Conservation (phyloP, 1,284 basidiomycete genomes). For the Leccinum pachyderme region DNA sequence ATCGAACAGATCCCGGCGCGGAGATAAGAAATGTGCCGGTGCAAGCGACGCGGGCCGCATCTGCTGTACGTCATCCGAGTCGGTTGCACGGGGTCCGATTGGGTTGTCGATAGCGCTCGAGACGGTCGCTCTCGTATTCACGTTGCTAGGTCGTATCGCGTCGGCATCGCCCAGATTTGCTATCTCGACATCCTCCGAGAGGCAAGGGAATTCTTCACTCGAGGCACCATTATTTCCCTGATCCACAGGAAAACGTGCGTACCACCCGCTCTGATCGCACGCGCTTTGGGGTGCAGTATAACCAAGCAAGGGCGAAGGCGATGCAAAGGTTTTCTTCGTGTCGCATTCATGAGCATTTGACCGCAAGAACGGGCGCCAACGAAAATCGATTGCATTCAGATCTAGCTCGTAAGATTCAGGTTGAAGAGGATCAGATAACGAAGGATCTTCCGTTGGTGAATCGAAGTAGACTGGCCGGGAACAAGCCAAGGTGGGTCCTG, state of each 20-base stretch:
- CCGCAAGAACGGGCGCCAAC: conserved; percentile 45
- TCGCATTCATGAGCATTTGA: conserved; percentile 15
- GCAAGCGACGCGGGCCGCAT: conserved; percentile 34
- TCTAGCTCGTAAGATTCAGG: conserved; percentile 37
- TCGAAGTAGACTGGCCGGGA: conserved; percentile 46
- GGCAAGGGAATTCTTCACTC: conserved; percentile 13
- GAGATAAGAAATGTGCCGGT: conserved; percentile 48
- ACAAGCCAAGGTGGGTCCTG: conserved; percentile 29
- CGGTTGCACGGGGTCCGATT: conserved; percentile 13
- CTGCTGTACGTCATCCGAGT: conserved; percentile 12
- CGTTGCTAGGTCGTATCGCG: conserved; percentile 10
- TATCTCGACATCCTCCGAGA: conserved; percentile 8
- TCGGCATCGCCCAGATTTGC: conserved; percentile 7
- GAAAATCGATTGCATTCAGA: conserved; percentile 48
- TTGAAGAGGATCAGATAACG: conserved; percentile 40
- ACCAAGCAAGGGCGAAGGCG: conserved; percentile 2
- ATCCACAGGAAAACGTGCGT: conserved; percentile 13
- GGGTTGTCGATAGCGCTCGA: neutral
- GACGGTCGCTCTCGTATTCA: neutral
- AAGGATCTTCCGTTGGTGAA: conserved; percentile 50
- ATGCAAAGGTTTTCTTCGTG: neutral
- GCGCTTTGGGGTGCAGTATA: conserved; percentile 5
- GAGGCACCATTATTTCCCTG: conserved; percentile 10
- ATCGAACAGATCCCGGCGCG: conserved; percentile 32
- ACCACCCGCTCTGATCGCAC: conserved; percentile 20